Base-by-base conservation (phyloP, 2,329 filamentous ascomycete genomes). In the Aspergillus tamarii region DNA sequence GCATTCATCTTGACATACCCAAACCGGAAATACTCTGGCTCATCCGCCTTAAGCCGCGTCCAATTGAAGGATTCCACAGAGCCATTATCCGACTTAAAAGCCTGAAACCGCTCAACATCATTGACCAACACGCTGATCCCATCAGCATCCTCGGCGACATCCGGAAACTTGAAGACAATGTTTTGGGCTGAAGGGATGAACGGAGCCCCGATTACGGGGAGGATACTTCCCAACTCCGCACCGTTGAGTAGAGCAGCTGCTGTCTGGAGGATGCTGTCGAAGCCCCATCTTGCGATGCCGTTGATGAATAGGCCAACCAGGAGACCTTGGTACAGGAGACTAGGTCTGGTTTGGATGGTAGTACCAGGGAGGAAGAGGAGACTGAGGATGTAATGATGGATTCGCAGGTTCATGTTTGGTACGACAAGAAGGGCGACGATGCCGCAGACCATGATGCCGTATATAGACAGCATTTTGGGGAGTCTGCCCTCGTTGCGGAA, bases 341-440 rank as follows among this genome's bases (percentile, higher is more conserved):
- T 83, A 0, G 85, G 86, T 1, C 87, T 80, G 21, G 85, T 89
- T 67, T 88, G 87, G 68, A 88, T 81, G 0, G 81, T 80, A 2
- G 87, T 88, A 0, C 87, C 87, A 0, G 86, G 84, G 0, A 88
- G 77, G 3, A 89, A 79, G 3, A 89, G 76, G 0, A 89, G 78
- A 1, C 83, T 84, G 4, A 89, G 81, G 69, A 89, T 87, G 70
- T 89, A 89, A 69, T 89, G 87, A 68, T 89, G 87, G 63, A 89
- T 87, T n/a, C 87, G 83, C 23, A 89, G 79, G 64, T 84, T 85
- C 77, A 88, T 83, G 45, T 82, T 77, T 0, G 87, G 87, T 3
- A 88, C 76, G 1, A 83, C 77, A n/a, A 88, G 74, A 32, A 88
- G 76, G 30, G 81, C 68, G 0, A 86, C 68, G 1, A 87, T 70